Evolutionary conservation across 371 early-diverging fungal genomes (phyloP).

Genomic region (Haplosporangium sp.): DNA sequence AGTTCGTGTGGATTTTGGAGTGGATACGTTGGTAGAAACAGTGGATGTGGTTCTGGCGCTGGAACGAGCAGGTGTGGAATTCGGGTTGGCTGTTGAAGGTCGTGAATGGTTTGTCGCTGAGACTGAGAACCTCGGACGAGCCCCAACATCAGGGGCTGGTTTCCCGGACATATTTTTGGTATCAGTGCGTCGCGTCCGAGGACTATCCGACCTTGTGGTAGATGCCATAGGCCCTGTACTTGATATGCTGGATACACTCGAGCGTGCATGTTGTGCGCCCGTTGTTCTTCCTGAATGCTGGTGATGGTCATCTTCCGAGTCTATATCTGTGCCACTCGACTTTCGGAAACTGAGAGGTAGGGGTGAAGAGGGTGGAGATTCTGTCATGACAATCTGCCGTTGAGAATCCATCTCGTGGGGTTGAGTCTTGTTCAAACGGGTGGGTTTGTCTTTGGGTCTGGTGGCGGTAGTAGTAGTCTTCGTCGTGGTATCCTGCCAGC

Average conservation of each 20-base stretch:
- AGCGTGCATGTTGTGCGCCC: background rate
- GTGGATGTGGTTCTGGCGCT: no score
- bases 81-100: background rate
- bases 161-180: background rate
- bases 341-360: constrained; percentile 21
- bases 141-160: background rate
- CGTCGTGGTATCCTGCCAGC: constrained; percentile 7
- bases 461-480: no score
- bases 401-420: background rate
- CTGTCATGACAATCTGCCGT: constrained; percentile 2
- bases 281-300: background rate
- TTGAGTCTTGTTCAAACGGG: background rate
- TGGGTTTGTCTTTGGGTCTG: background rate
- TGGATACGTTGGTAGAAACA: no score
- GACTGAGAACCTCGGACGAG: background rate
- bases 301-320: constrained; percentile 1
- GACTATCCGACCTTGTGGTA: background rate
- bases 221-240: background rate
- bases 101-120: background rate
- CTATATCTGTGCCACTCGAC: background rate
- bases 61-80: no score
- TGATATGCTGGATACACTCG: background rate
- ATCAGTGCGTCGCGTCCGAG: no score
- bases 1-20: no score
- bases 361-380: constrained; percentile 30